Conservation (phyloP, 129 eudicot species). For the Helianthus tuberosus region DNA sequence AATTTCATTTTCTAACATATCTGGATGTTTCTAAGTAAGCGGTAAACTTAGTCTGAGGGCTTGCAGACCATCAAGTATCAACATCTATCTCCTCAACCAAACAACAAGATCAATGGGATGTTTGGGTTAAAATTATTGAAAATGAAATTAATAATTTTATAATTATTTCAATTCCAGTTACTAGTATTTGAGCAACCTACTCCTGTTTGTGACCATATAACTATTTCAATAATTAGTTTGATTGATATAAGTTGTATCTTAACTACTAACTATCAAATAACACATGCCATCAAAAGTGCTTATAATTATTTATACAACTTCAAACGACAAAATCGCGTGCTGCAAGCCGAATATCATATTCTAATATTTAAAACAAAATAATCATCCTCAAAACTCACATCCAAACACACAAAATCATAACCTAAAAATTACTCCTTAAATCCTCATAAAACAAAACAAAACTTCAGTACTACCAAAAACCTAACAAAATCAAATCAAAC, state of each 20-base stretch:
- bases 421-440: neutral
- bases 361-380: neutral
- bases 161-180: neutral
- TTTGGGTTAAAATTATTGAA: neutral
- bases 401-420: neutral
- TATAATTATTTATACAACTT: neutral
- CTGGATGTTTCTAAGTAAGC: too few species aligned
- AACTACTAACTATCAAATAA: neutral
- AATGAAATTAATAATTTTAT: neutral
- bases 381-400: neutral
- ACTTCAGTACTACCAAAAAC: neutral
- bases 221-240: neutral
- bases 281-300: neutral
- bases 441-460: neutral
- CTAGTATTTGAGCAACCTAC: neutral
- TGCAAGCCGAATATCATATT: too few species aligned
- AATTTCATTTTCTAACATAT: too few species aligned
- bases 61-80: neutral
- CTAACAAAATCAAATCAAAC: neutral
- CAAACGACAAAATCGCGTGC: too few species aligned
- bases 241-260: neutral
- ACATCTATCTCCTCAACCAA: constrained; percentile 11
- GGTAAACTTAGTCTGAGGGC: neutral
- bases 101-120: constrained; percentile 1
- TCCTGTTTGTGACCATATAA: neutral